A percentile compares a stretch with the other conserved stretches of the same genome.
Evolutionary conservation across 2,329 filamentous ascomycete species (phyloP).

Genomic region (Akanthomyces dipterigenus): DNA sequence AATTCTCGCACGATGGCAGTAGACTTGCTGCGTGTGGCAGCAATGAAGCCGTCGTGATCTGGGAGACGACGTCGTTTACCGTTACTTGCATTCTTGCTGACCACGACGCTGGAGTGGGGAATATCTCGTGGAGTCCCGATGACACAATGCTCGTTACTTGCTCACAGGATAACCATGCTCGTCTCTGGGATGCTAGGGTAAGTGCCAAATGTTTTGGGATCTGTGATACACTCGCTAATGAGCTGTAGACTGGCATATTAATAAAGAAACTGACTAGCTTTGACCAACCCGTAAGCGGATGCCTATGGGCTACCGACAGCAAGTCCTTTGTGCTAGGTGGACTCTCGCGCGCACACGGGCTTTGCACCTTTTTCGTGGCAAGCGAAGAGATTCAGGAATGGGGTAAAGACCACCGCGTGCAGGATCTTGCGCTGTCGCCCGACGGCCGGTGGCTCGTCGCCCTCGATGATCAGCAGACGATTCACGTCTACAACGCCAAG

Average conservation of each 20-base stretch:
- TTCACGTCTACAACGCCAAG: conserved; percentile 78
- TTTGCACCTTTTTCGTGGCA: conserved; percentile 64
- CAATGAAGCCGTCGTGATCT: conserved; percentile 71
- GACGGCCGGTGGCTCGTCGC: conserved; percentile 76
- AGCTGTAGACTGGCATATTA: conserved; percentile 51
- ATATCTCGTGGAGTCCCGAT: conserved; percentile 87
- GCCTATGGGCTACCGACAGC: conserved; percentile 80
- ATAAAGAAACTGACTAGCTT: conserved; percentile 63
- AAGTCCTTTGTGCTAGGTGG: conserved; percentile 73
- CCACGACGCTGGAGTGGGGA: conserved; percentile 66
- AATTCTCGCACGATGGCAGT: conserved; percentile 82
- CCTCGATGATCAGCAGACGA: conserved; percentile 60
- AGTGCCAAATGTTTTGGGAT: conserved; percentile 22
- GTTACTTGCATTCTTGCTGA: conserved; percentile 56
- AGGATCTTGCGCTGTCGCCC: conserved; percentile 76
- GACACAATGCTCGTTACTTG: conserved; percentile 82
- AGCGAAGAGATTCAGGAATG: conserved; percentile 60
- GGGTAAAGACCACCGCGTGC: conserved; percentile 65
- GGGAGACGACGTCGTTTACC: conserved; percentile 66
- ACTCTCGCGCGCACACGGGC: conserved; percentile 57
- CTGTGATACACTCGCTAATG: conserved; percentile 16
- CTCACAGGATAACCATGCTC: conserved; percentile 64
- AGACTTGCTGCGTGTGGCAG: conserved; percentile 77
- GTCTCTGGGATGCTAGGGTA: conserved; percentile 68
- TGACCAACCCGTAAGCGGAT: conserved; percentile 78